Evolutionary conservation across 2,329 filamentous ascomycete species (phyloP), one percentile per base, ranked within the genome.

Genomic region (Diaporthe sp.): DNA sequence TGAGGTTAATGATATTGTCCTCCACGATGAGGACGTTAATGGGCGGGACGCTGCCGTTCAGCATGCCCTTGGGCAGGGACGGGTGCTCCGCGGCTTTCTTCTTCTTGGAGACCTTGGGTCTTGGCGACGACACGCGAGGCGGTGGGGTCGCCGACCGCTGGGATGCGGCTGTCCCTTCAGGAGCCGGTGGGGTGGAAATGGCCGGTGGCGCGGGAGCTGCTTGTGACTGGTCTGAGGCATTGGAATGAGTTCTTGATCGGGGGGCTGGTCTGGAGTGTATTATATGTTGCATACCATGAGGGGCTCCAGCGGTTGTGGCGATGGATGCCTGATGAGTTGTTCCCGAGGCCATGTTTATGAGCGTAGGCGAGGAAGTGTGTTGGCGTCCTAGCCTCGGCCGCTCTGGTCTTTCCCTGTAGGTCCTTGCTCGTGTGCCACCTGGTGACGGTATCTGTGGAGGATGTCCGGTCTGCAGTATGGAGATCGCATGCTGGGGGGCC

Each of bases 21-120:
- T 99, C 97, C 20, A 99, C 97, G 76, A 99, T 98, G 58, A 99
- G 88, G 10, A 98, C 96, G 80, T 98, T 98, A 86, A 99, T 98
- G 1, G 97, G 96, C 10, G 97, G 97, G 0, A 98, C 95, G 1
- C 92, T 92, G 72, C 93, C 93, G 79, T 96, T 95, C 39, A 98
- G 89, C 80, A 94, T 88, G 42, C 91, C 92, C 5, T 92, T 88
- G 37, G 90, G 89, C 76, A 93, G 81, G 17, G 82, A 84, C 1
- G 87, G 83, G 71, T 85, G 82, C 28, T 87, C 85, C 42, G 82
- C 81, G 39, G 82, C 84, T 80, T 91, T 92, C 83, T 91, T 85
- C 83, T 89, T 92, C 81, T 89, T 90, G 12, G 82, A 78, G 75
- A 77, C 82, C 83, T 81, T 86, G 76, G 86, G 84, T 67, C 88